Conservation (phyloP, 768 basidiomycete genomes). For the Mycena latifolia region DNA sequence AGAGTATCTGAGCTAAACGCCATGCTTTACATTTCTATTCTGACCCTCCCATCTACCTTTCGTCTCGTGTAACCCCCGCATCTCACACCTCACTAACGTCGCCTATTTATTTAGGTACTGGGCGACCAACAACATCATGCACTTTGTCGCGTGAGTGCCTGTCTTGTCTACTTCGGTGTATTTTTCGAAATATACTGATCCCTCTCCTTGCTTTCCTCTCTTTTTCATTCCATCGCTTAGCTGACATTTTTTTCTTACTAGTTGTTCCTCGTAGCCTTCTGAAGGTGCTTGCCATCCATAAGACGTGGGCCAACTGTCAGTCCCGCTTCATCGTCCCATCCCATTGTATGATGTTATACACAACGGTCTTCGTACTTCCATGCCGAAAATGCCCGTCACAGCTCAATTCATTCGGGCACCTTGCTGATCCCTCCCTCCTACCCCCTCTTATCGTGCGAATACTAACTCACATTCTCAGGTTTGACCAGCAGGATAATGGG, state of each 20-base stretch:
- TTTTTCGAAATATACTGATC: constrained; percentile 72
- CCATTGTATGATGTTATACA: constrained; percentile 78
- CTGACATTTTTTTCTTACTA: not conserved
- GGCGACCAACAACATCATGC: not conserved
- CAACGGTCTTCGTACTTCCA: constrained; percentile 91
- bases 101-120: constrained; percentile 11
- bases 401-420: constrained; percentile 88
- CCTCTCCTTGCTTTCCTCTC: constrained; percentile 11
- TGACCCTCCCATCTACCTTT: constrained; percentile 53
- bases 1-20: constrained; percentile 87
- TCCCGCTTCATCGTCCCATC: constrained; percentile 26
- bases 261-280: not conserved
- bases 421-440: constrained; percentile 46
- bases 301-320: constrained; percentile 54
- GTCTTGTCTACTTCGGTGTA: no score
- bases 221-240: not conserved
- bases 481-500: not conserved
- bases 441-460: not conserved
- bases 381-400: constrained; percentile 96
- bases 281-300: no score
- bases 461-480: constrained; percentile 2
- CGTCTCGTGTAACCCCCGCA: not conserved
- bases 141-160: no score
- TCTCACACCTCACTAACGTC: constrained; percentile 19
- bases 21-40: constrained; percentile 81